Evolutionary conservation across 1,139 yeast genomes (phyloP), one percentile per base, ranked within the genome.

Genomic region (Kluyveromyces sp.): DNA sequence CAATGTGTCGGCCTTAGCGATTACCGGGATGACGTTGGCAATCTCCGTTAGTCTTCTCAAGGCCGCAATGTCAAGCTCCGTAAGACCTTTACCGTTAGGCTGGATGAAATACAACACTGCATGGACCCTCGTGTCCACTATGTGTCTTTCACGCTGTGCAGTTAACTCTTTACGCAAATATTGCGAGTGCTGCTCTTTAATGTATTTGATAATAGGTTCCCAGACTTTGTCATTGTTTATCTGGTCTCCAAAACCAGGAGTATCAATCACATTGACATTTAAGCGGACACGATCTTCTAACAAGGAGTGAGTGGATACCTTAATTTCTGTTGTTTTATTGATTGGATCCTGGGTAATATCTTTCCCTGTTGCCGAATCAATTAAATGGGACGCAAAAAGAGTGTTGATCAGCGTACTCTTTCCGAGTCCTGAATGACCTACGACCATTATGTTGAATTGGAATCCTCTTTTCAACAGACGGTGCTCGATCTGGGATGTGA

Each of bases 181-280:
- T 58, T 83, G 84, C 29, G 95, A 84, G 66, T 92, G 95, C 69
- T 92, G 98, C 65, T 92, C 98, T 69, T 89, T 88, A 63, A 92
- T 87, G 67, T 89, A 89, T 68, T 87, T 88, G 55, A 89, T 83
- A 55, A 92, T 82, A 38, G 96, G 96, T 56, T 92, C 97, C 97
- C 97, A 92, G 60, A 89, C 92, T 66, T 84, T 83, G 58, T 88
- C 95, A 67, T 92, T 92, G 69, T 92, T 87, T 57, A 92, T 83
- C 67, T 86, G 95, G 69, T 92, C 98, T 33, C 96, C 97, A 70
- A 87, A 92, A 7, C 98, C 98, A 11, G 97, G 97, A 7, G 97
- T 92, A 63, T 92, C 98, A 62, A 92, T 85, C 47, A 89, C 80
- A 56, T 87, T 89, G 52, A 92, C 70, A 58, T 83, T 83, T 63